Percentiles rank a stretch among this genome's conserved stretches.
Evolutionary conservation across 176 grass and related monocot genomes (phyloP).

Genomic region (Cenchrus purpureus): DNA sequence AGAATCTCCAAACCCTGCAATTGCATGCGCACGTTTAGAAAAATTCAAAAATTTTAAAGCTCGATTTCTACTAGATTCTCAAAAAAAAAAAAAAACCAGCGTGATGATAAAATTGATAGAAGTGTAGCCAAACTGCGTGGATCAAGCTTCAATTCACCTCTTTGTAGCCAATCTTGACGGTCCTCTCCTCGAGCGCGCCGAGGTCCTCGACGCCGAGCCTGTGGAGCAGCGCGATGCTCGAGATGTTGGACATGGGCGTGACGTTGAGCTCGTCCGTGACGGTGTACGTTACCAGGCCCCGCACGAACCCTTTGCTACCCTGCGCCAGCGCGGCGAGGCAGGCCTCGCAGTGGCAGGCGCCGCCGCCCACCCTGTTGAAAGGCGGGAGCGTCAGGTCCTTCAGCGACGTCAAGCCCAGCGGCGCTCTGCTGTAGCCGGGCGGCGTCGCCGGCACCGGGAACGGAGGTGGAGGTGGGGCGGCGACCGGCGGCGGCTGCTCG

Average conservation of each 20-base stretch:
- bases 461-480: not conserved
- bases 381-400: conserved; percentile 1
- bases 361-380: not conserved
- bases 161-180: conserved; percentile 41
- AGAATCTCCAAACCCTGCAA: too few relatives aligned
- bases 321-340: not conserved
- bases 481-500: not conserved
- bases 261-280: not conserved
- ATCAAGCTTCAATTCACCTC: not conserved
- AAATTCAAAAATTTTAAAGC: too few relatives aligned
- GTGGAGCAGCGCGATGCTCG: conserved; percentile 23
- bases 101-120: too few relatives aligned
- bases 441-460: not conserved
- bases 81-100: too few relatives aligned
- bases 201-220: conserved; percentile 31
- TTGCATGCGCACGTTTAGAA: too few relatives aligned
- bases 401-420: too few relatives aligned
- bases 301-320: conserved; percentile 35
- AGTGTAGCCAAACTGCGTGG: too few relatives aligned
- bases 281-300: not conserved
- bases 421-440: not conserved
- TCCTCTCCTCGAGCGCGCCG: conserved; percentile 36
- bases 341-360: not conserved
- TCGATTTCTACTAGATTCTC: too few relatives aligned
- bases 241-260: not conserved